Conservation (phyloP, 2,329 filamentous ascomycete genomes). For the Penicillium digitatum region DNA sequence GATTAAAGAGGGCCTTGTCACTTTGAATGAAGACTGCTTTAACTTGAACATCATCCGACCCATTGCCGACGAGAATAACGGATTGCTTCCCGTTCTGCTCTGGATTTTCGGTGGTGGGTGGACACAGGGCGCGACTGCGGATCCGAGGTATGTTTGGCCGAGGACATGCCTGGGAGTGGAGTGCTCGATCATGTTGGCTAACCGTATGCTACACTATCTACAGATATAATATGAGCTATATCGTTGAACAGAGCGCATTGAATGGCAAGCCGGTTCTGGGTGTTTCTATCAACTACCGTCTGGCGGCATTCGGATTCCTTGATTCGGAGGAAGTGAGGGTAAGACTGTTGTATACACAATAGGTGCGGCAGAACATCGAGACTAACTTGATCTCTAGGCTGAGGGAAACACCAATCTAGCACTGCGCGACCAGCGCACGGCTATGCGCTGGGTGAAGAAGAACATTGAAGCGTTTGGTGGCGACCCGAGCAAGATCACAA, state of each 20-base stretch:
- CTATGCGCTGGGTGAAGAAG: constrained; percentile 37
- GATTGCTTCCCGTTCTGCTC: constrained; percentile 27
- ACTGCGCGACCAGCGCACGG: constrained; percentile 34
- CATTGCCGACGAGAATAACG: not conserved
- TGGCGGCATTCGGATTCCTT: constrained; percentile 32
- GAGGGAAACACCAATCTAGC: constrained; percentile 30
- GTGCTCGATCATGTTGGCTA: not conserved
- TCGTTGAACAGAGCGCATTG: constrained; percentile 27
- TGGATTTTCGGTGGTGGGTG: constrained; percentile 35
- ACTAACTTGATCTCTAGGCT: constrained; percentile 12
- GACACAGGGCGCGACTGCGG: constrained; percentile 30
- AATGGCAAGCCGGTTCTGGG: constrained; percentile 30
- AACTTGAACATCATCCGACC: constrained; percentile 29
- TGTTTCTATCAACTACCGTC: constrained; percentile 32
- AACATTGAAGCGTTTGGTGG: constrained; percentile 36
- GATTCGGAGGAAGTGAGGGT: constrained; percentile 32
- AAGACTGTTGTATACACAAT: not conserved
- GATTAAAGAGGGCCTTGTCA: constrained; percentile 19
- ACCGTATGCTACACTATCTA: not conserved
- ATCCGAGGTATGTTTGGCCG: constrained; percentile 24
- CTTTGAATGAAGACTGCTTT: constrained; percentile 26
- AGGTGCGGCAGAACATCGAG: not conserved
- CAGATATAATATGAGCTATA: constrained; percentile 35
- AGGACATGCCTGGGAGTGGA: not conserved
- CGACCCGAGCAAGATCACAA: constrained; percentile 32